Base-by-base conservation (phyloP, 768 basidiomycete species). In the Tylopilus felleus region DNA sequence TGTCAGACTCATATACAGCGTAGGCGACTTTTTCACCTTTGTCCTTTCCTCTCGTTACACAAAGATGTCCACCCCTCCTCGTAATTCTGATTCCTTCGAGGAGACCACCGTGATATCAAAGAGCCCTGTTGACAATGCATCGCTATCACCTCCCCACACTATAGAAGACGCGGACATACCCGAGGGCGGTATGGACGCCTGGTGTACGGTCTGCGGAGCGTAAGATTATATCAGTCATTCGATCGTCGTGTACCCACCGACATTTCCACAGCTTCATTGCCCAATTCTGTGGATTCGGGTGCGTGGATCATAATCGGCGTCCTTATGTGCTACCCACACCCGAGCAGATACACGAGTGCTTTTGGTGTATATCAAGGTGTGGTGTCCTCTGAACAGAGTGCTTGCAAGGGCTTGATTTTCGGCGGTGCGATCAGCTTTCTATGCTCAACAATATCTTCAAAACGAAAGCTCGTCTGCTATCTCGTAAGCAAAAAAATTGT, bases 321-420 rank as follows among this genome's bases (percentile, higher is more conserved):
- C 1, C 17, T 21, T 29, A 2, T 23, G 6, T 47, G 5, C 27
- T 25, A 0, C 50, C 55, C 10, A 53, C 25, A 16, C 19, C 8
- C 25, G 12, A 35, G 8, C 19, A 64, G 62, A 13, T 69, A 70
- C 45, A 45, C 47, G 1, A 46, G 1, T 36, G 19, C 67, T 6
- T 68, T 67, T 31, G 67, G 67, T 17, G 68, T 70, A 25, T 69
- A 70, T 52, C 68, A 68, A 54, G 60, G 65, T 64, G 28, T 1
- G 28, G 0, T 38, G 19, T 45, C 16, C 12, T 35, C 10, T 23
- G 14, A 38, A 12, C 12, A 25, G 1, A 28, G 2, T 3, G 8
- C 7, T 31, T 23, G 38, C 14, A 13, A 42, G 25, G 7, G 8
- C 7, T 49, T 35, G 44, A 55, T 42, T 13, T 1, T 1, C 19